Conservation (phyloP, 352 stramenopile species). For the Globisporangium nodosum region DNA sequence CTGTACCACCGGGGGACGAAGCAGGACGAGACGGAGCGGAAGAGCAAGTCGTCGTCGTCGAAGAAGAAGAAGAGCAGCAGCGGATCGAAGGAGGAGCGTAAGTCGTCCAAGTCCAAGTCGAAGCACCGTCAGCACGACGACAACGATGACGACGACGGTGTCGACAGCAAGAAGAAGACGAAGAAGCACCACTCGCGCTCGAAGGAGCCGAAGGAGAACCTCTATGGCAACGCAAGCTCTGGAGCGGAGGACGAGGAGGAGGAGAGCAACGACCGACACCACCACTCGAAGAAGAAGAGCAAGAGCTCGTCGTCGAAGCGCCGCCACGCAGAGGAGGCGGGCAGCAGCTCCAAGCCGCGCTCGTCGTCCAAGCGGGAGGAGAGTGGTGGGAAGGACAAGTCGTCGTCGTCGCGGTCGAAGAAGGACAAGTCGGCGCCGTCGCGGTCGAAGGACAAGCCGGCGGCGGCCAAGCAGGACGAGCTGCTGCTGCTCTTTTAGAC, state of each 20-base stretch:
- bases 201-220: slow-evolving; percentile 44
- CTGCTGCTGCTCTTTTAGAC: slow-evolving; percentile 80
- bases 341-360: too few species aligned
- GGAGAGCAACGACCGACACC: slow-evolving; percentile 14
- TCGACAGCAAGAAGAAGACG: slow-evolving; percentile 34
- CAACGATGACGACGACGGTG: slow-evolving; percentile 11
- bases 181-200: slow-evolving; percentile 24
- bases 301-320: slow-evolving; percentile 12
- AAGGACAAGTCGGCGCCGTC: slow-evolving; percentile 23
- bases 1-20: slow-evolving; percentile 70
- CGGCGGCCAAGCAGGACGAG: slow-evolving; percentile 34
- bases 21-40: slow-evolving; percentile 41
- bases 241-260: slow-evolving; percentile 23
- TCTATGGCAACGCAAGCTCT: slow-evolving; percentile 43
- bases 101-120: slow-evolving; percentile 33
- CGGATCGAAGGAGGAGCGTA: slow-evolving; percentile 28
- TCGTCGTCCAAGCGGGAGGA: slow-evolving; percentile 9
- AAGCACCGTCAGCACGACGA: slow-evolving; percentile 16
- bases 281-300: slow-evolving; percentile 35
- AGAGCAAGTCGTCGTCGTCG: slow-evolving; percentile 44
- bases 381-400: slow-evolving; percentile 18
- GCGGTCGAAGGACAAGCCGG: slow-evolving; percentile 33
- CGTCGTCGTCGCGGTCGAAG: slow-evolving; percentile 30
- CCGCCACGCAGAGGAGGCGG: too few species aligned
- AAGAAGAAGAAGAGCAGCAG: slow-evolving; percentile 3